Evolutionary conservation across 2,329 filamentous ascomycete genomes (phyloP).

Genomic region (Sarocladiaceae sp.): DNA sequence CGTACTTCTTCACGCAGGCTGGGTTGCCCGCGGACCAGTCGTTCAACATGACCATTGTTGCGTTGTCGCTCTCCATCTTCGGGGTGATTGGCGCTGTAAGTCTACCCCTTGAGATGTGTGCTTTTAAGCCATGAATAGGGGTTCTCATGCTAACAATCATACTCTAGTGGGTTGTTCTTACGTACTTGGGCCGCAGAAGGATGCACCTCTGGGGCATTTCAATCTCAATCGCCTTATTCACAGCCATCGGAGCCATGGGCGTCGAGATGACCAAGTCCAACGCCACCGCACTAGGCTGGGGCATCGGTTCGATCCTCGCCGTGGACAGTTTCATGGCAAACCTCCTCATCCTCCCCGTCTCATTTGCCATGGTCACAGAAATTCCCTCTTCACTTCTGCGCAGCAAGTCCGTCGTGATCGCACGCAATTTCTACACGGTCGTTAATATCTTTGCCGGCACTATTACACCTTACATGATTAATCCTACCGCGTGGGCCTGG

Average conservation of each 20-base stretch:
- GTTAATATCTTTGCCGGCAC: conserved; percentile 16
- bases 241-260: conserved; percentile 34
- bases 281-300: conserved; percentile 30
- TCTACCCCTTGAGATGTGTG: too few relatives aligned
- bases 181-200: conserved; percentile 31
- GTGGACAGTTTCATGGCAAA: conserved; percentile 40
- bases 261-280: conserved; percentile 26
- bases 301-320: conserved; percentile 32
- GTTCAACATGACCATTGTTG: conserved; percentile 32
- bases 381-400: conserved; percentile 40
- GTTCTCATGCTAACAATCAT: too few relatives aligned
- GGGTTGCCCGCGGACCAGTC: conserved; percentile 20
- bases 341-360: conserved; percentile 49
- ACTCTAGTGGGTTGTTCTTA: conserved; percentile 34
- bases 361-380: conserved; percentile 74
- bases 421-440: conserved; percentile 26
- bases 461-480: conserved; percentile 17
- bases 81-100: too few relatives aligned
- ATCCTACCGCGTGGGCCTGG: conserved; percentile 18
- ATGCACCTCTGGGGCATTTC: conserved; percentile 33
- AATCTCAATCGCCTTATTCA: conserved; percentile 28
- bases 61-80: conserved; percentile 32
- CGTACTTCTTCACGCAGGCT: conserved; percentile 22
- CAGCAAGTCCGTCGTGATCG: conserved; percentile 41
- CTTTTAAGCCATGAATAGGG: too few relatives aligned